Conservation (phyloP, 768 basidiomycete genomes). For the Hortiboletus campestris region DNA sequence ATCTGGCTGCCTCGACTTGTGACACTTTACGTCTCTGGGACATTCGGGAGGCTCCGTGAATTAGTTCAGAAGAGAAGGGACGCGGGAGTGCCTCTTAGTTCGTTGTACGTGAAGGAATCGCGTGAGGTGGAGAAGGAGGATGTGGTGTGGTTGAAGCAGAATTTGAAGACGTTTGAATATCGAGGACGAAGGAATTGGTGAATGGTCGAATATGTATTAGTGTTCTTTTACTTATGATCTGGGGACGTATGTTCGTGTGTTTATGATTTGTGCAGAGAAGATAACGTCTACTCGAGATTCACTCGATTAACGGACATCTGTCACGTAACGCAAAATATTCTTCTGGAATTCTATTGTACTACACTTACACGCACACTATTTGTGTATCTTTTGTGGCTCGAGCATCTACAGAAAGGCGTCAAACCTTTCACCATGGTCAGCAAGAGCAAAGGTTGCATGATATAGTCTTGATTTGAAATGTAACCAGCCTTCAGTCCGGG, state of each 20-base stretch:
- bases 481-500: constrained; percentile 44
- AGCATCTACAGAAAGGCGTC: constrained; percentile 49
- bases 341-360: background rate
- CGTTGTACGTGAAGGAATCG: constrained; percentile 43
- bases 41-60: constrained; percentile 12
- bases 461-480: constrained; percentile 48
- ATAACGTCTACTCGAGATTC: too few relatives aligned
- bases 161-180: constrained; percentile 52
- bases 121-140: constrained; percentile 43
- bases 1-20: constrained; percentile 51
- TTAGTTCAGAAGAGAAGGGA: constrained; percentile 31
- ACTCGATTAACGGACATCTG: background rate
- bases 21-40: constrained; percentile 45
- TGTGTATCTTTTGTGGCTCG: constrained; percentile 41
- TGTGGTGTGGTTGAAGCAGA: constrained; percentile 48
- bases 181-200: constrained; percentile 6
- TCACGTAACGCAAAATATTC: background rate
- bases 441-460: constrained; percentile 49
- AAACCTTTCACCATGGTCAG: constrained; percentile 47
- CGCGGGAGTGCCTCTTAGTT: constrained; percentile 45
- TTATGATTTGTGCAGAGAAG: too few relatives aligned
- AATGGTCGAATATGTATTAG: constrained; percentile 16
- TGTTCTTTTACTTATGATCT: background rate
- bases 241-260: too few relatives aligned
- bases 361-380: constrained; percentile 23